phyloP scores from a whole-genome alignment of 306 rosid genomes.

The Fagus crenata region DNA sequence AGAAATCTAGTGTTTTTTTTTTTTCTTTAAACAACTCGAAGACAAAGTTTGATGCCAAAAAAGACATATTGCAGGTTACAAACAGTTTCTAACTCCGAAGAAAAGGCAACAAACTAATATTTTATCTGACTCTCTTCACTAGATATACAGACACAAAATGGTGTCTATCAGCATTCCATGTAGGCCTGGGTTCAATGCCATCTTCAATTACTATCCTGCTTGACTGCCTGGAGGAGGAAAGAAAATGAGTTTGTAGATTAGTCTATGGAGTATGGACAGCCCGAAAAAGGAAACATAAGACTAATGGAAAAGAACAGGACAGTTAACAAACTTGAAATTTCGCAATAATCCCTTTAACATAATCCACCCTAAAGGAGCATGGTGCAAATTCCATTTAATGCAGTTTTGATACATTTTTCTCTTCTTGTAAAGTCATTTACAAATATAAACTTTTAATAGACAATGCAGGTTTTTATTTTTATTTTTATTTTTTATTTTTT shows the following conservation, averaged over 20 bases:
- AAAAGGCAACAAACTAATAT: neutral
- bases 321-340: neutral
- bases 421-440: too few species aligned
- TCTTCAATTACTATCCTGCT: constrained; percentile 27
- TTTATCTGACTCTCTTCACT: neutral
- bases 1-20: neutral
- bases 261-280: neutral
- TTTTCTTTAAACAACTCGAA: neutral
- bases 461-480: too few species aligned
- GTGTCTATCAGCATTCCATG: constrained; percentile 19
- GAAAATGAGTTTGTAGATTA: constrained; percentile 1
- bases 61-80: neutral
- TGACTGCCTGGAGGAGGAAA: constrained; percentile 34
- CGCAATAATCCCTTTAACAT: neutral
- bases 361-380: neutral
- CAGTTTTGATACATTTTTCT: too few species aligned
- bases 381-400: neutral
- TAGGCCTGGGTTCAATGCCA: constrained; percentile 21
- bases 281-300: neutral
- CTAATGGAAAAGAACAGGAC: neutral
- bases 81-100: neutral
- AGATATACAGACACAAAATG: neutral
- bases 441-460: neutral
- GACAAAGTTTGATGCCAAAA: neutral
- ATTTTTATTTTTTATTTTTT: too few species aligned